Percentiles rank a stretch among this genome's conserved stretches.
Evolutionary conservation across 495 filamentous ascomycete genomes (phyloP).

Genomic region (Neurospora sublineolata): DNA sequence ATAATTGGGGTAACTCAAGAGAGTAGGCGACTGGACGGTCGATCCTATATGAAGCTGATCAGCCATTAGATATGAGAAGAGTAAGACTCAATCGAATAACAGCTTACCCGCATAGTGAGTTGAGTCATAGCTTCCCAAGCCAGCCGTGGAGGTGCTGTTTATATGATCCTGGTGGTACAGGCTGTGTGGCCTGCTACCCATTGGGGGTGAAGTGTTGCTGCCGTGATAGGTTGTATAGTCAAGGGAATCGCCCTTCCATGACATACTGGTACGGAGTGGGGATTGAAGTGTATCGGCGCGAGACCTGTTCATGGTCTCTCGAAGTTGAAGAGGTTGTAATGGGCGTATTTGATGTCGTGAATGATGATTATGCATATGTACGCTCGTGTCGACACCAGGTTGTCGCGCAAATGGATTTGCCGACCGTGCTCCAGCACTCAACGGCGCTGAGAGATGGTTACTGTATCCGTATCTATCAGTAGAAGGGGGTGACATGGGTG

Average conservation of each 20-base stretch:
- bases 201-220: conserved; percentile 31
- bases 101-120: conserved; percentile 42
- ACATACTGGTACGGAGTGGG: conserved; percentile 48
- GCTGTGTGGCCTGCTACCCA: conserved; percentile 31
- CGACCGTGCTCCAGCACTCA: conserved; percentile 37
- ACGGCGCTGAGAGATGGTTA: conserved; percentile 35
- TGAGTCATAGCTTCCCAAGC: conserved; percentile 36
- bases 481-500: conserved; percentile 40
- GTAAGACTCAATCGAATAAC: background rate
- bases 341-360: conserved; percentile 33
- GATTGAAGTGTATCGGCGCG: conserved; percentile 48
- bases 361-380: conserved; percentile 33
- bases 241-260: conserved; percentile 49
- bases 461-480: conserved; percentile 42
- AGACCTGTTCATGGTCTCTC: conserved; percentile 48
- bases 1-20: conserved; percentile 32
- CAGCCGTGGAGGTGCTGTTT: conserved; percentile 9
- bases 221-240: conserved; percentile 40
- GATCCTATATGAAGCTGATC: conserved; percentile 20
- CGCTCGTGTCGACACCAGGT: conserved; percentile 34
- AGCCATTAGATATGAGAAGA: background rate
- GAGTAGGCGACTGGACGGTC: conserved; percentile 37
- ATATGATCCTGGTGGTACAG: conserved; percentile 23
- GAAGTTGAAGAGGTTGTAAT: conserved; percentile 46
- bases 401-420: conserved; percentile 46